A percentile compares a stretch with the other conserved stretches of the same genome.
These are phyloP conservation scores for Geotrichum fermentans DNA, from an alignment of 1,139 yeast genomes.

Conservation along the genomic window DNA sequence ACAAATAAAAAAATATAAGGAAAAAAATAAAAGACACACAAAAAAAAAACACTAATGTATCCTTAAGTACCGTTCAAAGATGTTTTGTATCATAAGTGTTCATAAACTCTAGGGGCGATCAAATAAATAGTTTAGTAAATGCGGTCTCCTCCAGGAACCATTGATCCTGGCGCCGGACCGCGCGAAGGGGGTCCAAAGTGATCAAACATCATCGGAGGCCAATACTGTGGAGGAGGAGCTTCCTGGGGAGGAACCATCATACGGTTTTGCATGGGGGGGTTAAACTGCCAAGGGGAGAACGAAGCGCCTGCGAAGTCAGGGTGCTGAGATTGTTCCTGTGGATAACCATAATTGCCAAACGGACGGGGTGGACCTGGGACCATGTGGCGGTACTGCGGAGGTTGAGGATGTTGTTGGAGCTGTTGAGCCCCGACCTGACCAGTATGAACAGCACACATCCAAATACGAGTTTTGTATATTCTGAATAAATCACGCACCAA, in stretches of 20 bases:
- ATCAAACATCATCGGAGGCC: slow-evolving; percentile 5
- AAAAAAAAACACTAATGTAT: neutral
- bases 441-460: slow-evolving; percentile 82
- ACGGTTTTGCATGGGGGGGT: neutral
- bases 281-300: slow-evolving; percentile 1
- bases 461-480: slow-evolving; percentile 90
- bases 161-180: slow-evolving; percentile 5
- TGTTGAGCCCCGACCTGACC: slow-evolving; percentile 12
- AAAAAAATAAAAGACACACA: neutral
- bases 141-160: slow-evolving; percentile 3
- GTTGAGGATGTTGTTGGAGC: neutral
- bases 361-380: neutral
- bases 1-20: neutral
- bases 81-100: slow-evolving; percentile 5
- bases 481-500: slow-evolving; percentile 88
- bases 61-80: neutral
- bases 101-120: slow-evolving; percentile 5
- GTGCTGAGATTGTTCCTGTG: neutral
- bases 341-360: neutral
- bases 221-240: slow-evolving; percentile 1
- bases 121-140: slow-evolving; percentile 7
- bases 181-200: neutral
- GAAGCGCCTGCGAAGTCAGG: neutral
- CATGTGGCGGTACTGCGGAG: slow-evolving; percentile 4
- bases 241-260: neutral